Conservation (phyloP, 108 stramenopile species). For the Nitzschia palea region DNA sequence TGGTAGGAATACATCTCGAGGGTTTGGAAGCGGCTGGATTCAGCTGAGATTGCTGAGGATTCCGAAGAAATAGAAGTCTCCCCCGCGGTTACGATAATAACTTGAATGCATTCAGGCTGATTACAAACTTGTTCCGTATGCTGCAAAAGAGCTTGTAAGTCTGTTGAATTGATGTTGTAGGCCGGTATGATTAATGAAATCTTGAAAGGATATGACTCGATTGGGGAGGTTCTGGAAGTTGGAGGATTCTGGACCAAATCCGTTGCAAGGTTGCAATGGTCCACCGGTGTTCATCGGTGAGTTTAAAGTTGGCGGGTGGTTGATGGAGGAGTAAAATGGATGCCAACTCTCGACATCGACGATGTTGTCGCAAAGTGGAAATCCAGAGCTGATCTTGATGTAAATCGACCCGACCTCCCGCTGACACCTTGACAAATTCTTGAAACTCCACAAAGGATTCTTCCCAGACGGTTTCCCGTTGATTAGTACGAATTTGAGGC, state of each 20-base stretch:
- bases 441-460: not conserved
- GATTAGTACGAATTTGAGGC: not conserved
- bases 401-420: not conserved
- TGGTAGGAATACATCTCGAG: conserved; percentile 36
- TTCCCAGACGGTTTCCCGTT: not conserved
- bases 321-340: conserved; percentile 4
- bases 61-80: not conserved
- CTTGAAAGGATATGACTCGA: conserved; percentile 20
- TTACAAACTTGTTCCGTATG: not conserved
- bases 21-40: not conserved
- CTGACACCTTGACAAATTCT: not conserved
- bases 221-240: not conserved
- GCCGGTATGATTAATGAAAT: conserved; percentile 72
- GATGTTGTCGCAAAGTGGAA: conserved; percentile 11
- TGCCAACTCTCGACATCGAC: conserved; percentile 20
- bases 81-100: conserved; percentile 6
- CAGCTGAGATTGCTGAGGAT: not conserved
- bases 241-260: conserved; percentile 13
- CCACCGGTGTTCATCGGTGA: not conserved
- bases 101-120: not conserved
- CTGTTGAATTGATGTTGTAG: conserved; percentile 42
- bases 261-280: not conserved
- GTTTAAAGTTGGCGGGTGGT: not conserved
- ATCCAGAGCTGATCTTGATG: not conserved
- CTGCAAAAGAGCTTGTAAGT: conserved; percentile 3